These are phyloP conservation scores for Phialemonium atrogriseum DNA, from an alignment of 2,329 filamentous ascomycete genomes.

Conservation along the genomic window DNA sequence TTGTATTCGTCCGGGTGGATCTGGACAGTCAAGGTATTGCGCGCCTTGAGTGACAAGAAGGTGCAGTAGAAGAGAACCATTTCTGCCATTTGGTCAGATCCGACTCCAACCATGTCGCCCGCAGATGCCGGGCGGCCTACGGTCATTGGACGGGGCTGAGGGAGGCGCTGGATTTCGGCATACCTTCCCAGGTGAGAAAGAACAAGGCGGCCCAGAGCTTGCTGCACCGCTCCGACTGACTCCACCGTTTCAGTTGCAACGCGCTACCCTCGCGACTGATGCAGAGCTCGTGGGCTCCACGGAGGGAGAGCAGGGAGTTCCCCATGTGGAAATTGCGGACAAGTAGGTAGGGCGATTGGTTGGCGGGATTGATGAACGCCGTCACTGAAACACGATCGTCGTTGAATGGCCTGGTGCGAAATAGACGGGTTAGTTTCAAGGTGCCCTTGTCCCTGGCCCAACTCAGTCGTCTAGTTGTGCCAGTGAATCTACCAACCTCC, in stretches of 20 bases:
- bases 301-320: conserved; percentile 35
- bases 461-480: too few relatives aligned
- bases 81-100: conserved; percentile 37
- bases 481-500: conserved; percentile 44
- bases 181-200: conserved; percentile 55
- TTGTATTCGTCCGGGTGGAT: conserved; percentile 35
- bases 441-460: too few relatives aligned
- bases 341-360: conserved; percentile 37
- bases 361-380: conserved; percentile 37
- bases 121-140: not conserved
- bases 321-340: conserved; percentile 33
- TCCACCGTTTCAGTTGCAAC: conserved; percentile 46
- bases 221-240: conserved; percentile 27
- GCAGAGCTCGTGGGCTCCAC: conserved; percentile 46
- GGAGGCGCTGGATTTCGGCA: conserved; percentile 9
- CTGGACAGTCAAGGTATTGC: conserved; percentile 34
- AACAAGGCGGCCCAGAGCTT: conserved; percentile 47
- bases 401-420: conserved; percentile 38
- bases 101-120: not conserved
- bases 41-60: conserved; percentile 48
- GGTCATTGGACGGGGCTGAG: too few relatives aligned
- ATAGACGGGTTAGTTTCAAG: too few relatives aligned
- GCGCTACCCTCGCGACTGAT: conserved; percentile 39
- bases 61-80: conserved; percentile 51
- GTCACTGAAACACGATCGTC: conserved; percentile 45